Conservation (phyloP, 345 rosid species). For the Euphorbia peplus region DNA sequence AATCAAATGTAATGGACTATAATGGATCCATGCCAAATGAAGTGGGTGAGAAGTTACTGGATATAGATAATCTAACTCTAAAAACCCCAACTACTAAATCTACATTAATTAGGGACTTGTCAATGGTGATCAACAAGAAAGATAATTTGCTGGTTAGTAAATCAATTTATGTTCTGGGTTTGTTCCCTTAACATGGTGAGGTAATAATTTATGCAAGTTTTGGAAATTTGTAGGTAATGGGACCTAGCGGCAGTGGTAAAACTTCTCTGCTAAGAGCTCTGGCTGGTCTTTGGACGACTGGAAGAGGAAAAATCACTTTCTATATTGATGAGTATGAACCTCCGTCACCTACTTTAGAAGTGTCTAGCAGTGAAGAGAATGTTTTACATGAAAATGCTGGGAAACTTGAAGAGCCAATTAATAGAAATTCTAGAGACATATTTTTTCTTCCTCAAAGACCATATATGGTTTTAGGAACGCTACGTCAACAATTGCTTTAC, state of each 20-base stretch:
- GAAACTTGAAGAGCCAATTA: constrained; percentile 30
- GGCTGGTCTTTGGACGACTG: constrained; percentile 92
- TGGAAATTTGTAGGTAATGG: constrained; percentile 53
- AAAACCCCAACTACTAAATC: constrained; percentile 73
- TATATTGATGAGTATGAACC: constrained; percentile 41
- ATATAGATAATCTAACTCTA: constrained; percentile 63
- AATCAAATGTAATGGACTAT: constrained; percentile 34
- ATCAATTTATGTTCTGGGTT: constrained; percentile 20
- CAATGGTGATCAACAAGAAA: constrained; percentile 46
- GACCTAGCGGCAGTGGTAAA: constrained; percentile 96
- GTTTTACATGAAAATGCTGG: constrained; percentile 5
- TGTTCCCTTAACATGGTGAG: constrained; percentile 17
- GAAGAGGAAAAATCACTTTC: constrained; percentile 80
- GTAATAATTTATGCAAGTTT: constrained; percentile 11
- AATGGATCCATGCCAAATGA: constrained; percentile 49
- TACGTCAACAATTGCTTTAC: constrained; percentile 92
- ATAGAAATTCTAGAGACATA: constrained; percentile 42
- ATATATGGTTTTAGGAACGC: constrained; percentile 92
- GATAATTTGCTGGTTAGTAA: constrained; percentile 78
- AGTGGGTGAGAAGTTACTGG: constrained; percentile 43
- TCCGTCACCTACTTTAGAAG: constrained; percentile 26
- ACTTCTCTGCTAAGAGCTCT: constrained; percentile 87
- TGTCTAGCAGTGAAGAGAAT: constrained; percentile 25
- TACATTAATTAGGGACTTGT: constrained; percentile 64
- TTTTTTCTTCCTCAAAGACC: constrained; percentile 97